Evolutionary conservation across 1,284 basidiomycete species (phyloP), one percentile per base, ranked within the genome.

Genomic region (Phlebopus sp.): DNA sequence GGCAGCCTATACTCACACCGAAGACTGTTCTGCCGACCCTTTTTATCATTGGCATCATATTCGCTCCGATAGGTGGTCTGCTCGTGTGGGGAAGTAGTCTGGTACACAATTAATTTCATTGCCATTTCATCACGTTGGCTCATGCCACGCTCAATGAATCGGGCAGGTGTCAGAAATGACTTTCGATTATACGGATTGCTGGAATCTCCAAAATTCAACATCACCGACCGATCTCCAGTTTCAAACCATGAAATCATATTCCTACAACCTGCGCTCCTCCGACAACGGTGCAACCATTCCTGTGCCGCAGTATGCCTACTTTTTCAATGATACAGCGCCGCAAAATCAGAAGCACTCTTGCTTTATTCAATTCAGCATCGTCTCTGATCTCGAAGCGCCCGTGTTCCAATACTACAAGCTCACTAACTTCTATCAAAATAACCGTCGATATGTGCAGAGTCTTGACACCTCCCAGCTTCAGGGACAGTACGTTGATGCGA

Each of bases 1-100:
- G 97, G 97, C 97, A 99, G 77, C 97, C 97, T 15, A 97, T 99
- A 65, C 79, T 99, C 36, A 98, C 96, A 0, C 97, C 97, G 3
- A 93, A 93, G 69, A 96, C 94, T 1, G 97, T 99, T 13, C 79
- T 99, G 10, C 97, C 97, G 5, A 96, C 94, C 2, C 81, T 99
- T 45, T 97, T 99, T 71, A 82, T 97, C 60, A 84, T 98, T 60
- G 96, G 92, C 42, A 77, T 98, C 59, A 73, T 98, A 59, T 99
- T 99, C 66, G 95, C 92, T 1, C 95, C 95, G 48, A 95, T 99
- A 59, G 97, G 96, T 17, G 97, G 86, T 42, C 78, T 99, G 38
- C 82, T 96, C 58, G 84, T 95, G 49, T 96, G 92, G 92, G 94
- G 93, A 46, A 84, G 79, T 55, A 79, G 83, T 52, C 71, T 82